Percentiles rank a stretch among this genome's conserved stretches.
These are phyloP conservation scores for Haplosporangium sp. DNA, from an alignment of 371 early-diverging fungal genomes.

Conservation along the genomic window DNA sequence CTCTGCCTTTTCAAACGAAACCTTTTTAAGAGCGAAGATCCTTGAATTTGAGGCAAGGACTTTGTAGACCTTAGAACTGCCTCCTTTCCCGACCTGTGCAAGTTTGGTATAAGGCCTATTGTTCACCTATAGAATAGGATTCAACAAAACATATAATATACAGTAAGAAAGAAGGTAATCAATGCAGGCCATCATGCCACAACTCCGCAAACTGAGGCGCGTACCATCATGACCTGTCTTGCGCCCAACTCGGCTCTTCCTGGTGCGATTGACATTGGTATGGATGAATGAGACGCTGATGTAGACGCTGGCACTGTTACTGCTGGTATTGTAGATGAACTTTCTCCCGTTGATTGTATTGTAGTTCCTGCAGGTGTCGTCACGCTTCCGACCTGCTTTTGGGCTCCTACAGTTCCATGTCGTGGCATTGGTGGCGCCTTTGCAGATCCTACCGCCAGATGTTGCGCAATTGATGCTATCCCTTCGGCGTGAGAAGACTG, in stretches of 20 bases:
- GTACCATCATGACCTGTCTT: conserved; percentile 33
- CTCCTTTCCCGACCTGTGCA: conserved; percentile 87
- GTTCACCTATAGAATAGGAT: conserved; percentile 62
- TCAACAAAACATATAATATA: not conserved
- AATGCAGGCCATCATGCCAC: too few species aligned
- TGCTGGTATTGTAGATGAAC: not conserved
- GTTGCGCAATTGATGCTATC: conserved; percentile 37
- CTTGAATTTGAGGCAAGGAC: conserved; percentile 76
- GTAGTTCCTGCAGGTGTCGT: not conserved
- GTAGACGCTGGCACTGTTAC: too few species aligned
- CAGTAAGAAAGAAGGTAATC: too few species aligned
- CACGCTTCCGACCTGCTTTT: not conserved
- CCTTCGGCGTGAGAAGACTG: conserved; percentile 18
- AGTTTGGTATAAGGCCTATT: conserved; percentile 66
- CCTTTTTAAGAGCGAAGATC: conserved; percentile 91
- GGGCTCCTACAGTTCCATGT: not conserved
- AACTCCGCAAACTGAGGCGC: not conserved
- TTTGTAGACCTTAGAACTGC: conserved; percentile 91
- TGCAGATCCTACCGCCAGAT: conserved; percentile 28
- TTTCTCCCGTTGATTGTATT: not conserved
- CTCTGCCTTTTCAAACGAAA: conserved; percentile 80
- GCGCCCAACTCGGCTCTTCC: conserved; percentile 21
- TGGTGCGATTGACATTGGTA: not conserved
- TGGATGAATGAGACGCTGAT: not conserved
- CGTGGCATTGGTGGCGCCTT: conserved; percentile 6